These are phyloP conservation scores for Amanita subjunquillea DNA, from an alignment of 768 basidiomycete genomes.

Conservation along the genomic window DNA sequence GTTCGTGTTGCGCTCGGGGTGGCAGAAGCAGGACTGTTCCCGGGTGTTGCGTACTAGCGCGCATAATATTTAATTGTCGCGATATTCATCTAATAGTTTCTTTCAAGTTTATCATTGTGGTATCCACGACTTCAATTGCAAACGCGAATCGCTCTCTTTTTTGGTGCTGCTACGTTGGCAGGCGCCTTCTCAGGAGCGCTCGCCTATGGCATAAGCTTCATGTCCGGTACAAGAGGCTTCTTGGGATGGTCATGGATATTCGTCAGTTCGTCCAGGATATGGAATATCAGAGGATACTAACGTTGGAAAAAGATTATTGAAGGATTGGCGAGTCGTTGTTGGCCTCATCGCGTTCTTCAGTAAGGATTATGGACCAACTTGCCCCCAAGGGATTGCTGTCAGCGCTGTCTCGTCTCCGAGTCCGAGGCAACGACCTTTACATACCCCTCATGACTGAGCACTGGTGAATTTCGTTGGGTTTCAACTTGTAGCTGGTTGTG, in stretches of 20 bases:
- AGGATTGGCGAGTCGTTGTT: slow-evolving; percentile 49
- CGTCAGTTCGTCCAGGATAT: slow-evolving; percentile 20
- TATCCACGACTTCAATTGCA: slow-evolving; percentile 56
- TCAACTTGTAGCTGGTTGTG: no score
- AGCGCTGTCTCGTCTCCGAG: no score
- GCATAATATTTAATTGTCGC: slow-evolving; percentile 8
- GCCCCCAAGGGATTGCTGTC: no score
- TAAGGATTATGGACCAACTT: slow-evolving; percentile 8
- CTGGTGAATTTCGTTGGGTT: no score
- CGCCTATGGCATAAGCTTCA: slow-evolving; percentile 44
- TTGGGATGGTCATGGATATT: slow-evolving; percentile 66
- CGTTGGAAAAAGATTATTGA: slow-evolving; percentile 43
- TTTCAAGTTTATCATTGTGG: slow-evolving; percentile 48
- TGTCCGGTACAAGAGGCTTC: slow-evolving; percentile 36
- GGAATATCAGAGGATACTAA: background rate
- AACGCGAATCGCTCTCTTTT: slow-evolving; percentile 52
- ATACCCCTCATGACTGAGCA: no score
- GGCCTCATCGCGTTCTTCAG: slow-evolving; percentile 44
- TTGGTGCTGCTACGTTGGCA: slow-evolving; percentile 55
- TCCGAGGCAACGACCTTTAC: no score
- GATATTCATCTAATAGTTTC: background rate
- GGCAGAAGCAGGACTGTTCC: slow-evolving; percentile 64
- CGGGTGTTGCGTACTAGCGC: slow-evolving; percentile 67
- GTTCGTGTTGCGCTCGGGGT: slow-evolving; percentile 19
- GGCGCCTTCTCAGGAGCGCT: slow-evolving; percentile 56